Conservation (phyloP, 495 filamentous ascomycete genomes). For the Aspergillus diversus region DNA sequence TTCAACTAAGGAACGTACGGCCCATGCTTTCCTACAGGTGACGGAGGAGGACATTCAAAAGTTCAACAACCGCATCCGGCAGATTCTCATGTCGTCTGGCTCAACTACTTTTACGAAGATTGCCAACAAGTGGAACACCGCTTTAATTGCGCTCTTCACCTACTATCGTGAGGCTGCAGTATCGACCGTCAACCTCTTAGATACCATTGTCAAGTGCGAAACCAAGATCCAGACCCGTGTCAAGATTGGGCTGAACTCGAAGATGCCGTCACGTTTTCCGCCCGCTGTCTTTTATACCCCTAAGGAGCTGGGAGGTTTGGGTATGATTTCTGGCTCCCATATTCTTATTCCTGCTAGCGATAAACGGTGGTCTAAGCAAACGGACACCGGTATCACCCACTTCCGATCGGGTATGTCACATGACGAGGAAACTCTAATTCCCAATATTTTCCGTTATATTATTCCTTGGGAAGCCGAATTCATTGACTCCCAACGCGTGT, state of each 20-base stretch:
- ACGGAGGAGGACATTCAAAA: constrained; percentile 98
- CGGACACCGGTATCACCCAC: constrained; percentile 95
- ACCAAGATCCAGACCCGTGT: constrained; percentile 99
- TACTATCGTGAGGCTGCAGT: constrained; percentile 99
- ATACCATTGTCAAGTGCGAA: constrained; percentile 99
- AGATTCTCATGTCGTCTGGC: constrained; percentile 98
- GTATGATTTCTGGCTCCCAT: constrained; percentile 99
- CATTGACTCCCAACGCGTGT: constrained; percentile 97
- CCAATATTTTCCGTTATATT: constrained; percentile 99
- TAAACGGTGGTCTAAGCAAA: constrained; percentile 98
- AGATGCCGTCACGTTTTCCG: constrained; percentile 99
- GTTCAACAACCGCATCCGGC: constrained; percentile 98
- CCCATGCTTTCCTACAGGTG: constrained; percentile 97
- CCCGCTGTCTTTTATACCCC: constrained; percentile 99
- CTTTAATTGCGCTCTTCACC: constrained; percentile 96
- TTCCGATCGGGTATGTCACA: constrained; percentile 98
- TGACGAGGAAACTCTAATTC: constrained; percentile 96
- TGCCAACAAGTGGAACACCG: constrained; percentile 99
- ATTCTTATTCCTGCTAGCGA: constrained; percentile 98
- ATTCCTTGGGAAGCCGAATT: constrained; percentile 99
- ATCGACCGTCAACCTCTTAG: constrained; percentile 92
- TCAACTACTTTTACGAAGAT: constrained; percentile 99
- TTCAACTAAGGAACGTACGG: constrained; percentile 93
- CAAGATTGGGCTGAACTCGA: constrained; percentile 98
- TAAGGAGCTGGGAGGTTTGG: constrained; percentile 95